Percentiles rank a stretch among this genome's conserved stretches.
phyloP scores from a whole-genome alignment of 2,329 filamentous ascomycete genomes.

The Chaetothyriales sp. region DNA sequence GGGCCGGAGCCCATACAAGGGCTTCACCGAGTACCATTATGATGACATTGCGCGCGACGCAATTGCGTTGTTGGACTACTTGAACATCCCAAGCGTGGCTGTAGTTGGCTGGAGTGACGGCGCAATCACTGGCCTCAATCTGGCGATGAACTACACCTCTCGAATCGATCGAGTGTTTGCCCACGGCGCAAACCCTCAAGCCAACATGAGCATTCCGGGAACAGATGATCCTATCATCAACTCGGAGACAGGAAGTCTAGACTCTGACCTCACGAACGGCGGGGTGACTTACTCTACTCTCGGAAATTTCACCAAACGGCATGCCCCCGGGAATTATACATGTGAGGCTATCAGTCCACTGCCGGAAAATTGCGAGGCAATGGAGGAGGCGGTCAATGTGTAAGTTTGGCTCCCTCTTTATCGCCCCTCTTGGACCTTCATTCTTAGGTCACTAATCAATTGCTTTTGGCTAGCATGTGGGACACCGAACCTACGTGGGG shows the following conservation, averaged over 20 bases:
- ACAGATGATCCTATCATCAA: slow-evolving; percentile 9
- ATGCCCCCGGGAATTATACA: not conserved
- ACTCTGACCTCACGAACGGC: slow-evolving; percentile 2
- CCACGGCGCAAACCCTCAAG: slow-evolving; percentile 6
- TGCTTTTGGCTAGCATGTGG: slow-evolving; percentile 4
- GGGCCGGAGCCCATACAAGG: slow-evolving; percentile 5
- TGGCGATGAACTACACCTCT: slow-evolving; percentile 9
- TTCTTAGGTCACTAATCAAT: not conserved
- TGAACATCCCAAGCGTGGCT: slow-evolving; percentile 4
- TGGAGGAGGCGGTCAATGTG: slow-evolving; percentile 1
- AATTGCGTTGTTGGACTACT: slow-evolving; percentile 6
- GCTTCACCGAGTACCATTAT: slow-evolving; percentile 5
- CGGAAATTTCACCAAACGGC: slow-evolving; percentile 1
- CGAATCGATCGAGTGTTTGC: slow-evolving; percentile 10
- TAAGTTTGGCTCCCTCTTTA: not conserved
- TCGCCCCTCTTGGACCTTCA: not conserved
- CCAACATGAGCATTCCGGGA: slow-evolving; percentile 6
- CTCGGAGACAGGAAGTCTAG: slow-evolving; percentile 5
- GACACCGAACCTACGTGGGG: slow-evolving; percentile 5
- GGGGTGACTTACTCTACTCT: slow-evolving; percentile 4
- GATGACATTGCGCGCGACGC: slow-evolving; percentile 8
- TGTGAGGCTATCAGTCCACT: slow-evolving; percentile 3
- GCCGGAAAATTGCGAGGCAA: slow-evolving; percentile 1
- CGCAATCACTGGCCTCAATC: slow-evolving; percentile 8
- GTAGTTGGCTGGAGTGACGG: slow-evolving; percentile 9